Conservation (phyloP, 2,329 filamentous ascomycete genomes). For the Ascomycota sp. region DNA sequence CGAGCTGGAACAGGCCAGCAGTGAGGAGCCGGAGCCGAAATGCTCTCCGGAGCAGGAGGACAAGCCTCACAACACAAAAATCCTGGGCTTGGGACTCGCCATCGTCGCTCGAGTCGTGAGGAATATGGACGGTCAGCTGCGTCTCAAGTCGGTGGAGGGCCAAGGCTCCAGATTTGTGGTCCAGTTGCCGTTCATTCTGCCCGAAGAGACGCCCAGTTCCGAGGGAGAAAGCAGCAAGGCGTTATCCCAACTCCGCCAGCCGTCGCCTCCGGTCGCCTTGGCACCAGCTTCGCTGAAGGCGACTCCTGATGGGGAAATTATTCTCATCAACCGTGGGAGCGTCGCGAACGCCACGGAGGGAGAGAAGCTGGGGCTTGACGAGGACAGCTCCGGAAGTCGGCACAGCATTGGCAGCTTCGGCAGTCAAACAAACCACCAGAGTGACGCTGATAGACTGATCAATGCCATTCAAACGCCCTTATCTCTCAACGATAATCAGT, state of each 20-base stretch:
- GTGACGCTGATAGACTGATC: constrained; percentile 51
- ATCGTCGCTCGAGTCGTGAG: constrained; percentile 68
- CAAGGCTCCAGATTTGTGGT: constrained; percentile 71
- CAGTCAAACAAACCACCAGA: constrained; percentile 27
- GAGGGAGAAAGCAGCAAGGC: constrained; percentile 4
- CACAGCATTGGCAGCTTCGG: constrained; percentile 19
- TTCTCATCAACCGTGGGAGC: constrained; percentile 33
- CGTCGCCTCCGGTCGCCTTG: constrained; percentile 4
- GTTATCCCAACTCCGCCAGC: constrained; percentile 1
- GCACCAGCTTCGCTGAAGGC: constrained; percentile 8
- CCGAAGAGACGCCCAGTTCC: constrained; percentile 12
- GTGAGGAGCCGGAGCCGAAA: constrained; percentile 17
- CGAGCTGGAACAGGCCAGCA: constrained; percentile 37
- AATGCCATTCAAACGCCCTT: constrained; percentile 48
- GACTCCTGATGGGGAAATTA: constrained; percentile 30
- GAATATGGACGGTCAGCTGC: constrained; percentile 80
- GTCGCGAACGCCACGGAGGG: constrained; percentile 5
- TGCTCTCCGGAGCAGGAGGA: constrained; percentile 7
- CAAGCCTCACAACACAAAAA: constrained; percentile 16
- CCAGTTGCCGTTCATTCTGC: constrained; percentile 53
- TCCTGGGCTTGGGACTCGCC: constrained; percentile 65
- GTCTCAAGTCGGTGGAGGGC: constrained; percentile 64
- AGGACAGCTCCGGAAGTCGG: constrained; percentile 6
- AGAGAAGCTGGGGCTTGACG: constrained; percentile 2
- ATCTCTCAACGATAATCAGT: constrained; percentile 16